Base-by-base conservation (phyloP, 1,284 basidiomycete species). In the Boletus austroedulis region DNA sequence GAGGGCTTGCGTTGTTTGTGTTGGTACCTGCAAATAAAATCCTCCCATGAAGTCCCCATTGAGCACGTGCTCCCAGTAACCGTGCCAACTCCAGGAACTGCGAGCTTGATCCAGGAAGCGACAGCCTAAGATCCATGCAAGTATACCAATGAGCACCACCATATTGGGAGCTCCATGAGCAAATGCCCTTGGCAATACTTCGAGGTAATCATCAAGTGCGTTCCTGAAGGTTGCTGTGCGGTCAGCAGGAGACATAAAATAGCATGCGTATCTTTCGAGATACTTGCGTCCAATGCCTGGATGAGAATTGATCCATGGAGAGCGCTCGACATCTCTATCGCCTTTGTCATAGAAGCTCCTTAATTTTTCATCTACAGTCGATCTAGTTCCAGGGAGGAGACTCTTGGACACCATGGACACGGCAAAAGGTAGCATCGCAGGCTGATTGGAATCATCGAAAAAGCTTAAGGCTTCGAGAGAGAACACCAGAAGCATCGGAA, bases 261-360 rank as follows among this genome's bases (percentile, higher is more conserved):
- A 36, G 47, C 47, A 49, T 26, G 51, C 41, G 9, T 53, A 53
- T 45, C 38, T 43, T 36, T 53, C 41, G 8, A 53, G 41, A 31
- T 53, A 34, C 43, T 45, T 53, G 31, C 51, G 51, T 26, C 41
- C 51, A 29, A 53, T 10, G 10, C 31, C 23, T 41, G 51, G 43
- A 34, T 53, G 51, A 9, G 51, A 53, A 53, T 45, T 53, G 17
- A 53, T 44, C 51, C 51, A 53, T 4, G 51, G 51, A 15, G 51
- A 53, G 31, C 44, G 43, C 21, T 53, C 51, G 50, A 53, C 29
- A 53, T 53, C 51, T 19, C 40, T 53, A 34, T 53, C 23, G 15
- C 31, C 51, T 53, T 53, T 17, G 19, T 45, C 10, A 15, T 53
- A 53, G 43, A 44, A 53, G 14, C 15, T 32, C 31, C 51, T n/a